These are phyloP conservation scores for Musa balbisiana DNA, from an alignment of 202 grass and related monocot genomes.

Conservation along the genomic window DNA sequence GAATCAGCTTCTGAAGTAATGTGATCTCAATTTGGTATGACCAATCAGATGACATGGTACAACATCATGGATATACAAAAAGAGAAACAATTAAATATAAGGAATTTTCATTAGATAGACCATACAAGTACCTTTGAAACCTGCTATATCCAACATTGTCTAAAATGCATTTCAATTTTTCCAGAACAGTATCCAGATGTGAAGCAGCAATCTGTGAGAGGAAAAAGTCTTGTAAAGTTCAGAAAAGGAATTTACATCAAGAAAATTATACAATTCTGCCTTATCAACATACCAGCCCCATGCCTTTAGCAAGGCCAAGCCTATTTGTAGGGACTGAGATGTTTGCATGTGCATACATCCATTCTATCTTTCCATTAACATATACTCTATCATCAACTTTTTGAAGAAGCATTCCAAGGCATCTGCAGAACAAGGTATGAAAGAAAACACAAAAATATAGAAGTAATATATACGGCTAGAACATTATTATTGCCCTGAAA, in stretches of 20 bases:
- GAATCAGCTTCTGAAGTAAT: too few relatives aligned
- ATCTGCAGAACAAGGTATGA: slow-evolving; percentile 44
- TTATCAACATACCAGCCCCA: slow-evolving; percentile 70
- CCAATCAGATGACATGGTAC: too few relatives aligned
- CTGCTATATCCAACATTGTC: slow-evolving; percentile 60
- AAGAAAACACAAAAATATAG: background rate
- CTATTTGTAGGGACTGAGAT: slow-evolving; percentile 91
- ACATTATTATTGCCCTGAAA: background rate
- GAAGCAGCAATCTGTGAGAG: slow-evolving; percentile 78
- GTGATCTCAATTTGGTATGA: too few relatives aligned
- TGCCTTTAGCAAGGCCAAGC: slow-evolving; percentile 95
- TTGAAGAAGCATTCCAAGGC: slow-evolving; percentile 90
- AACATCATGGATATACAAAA: too few relatives aligned
- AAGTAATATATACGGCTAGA: background rate
- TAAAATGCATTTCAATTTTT: slow-evolving; percentile 87
- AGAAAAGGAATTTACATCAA: slow-evolving; percentile 26
- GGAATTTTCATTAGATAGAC: slow-evolving; percentile 7
- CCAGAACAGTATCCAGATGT: slow-evolving; percentile 95
- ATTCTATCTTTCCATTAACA: slow-evolving; percentile 85
- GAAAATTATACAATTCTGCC: slow-evolving; percentile 3
- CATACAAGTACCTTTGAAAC: slow-evolving; percentile 56
- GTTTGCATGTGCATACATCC: slow-evolving; percentile 85
- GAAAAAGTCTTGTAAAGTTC: slow-evolving; percentile 22
- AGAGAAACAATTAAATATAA: background rate
- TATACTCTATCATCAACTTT: slow-evolving; percentile 94